Evolutionary conservation across 352 stramenopile genomes (phyloP).

Genomic region (Thraustochytrium sp.): DNA sequence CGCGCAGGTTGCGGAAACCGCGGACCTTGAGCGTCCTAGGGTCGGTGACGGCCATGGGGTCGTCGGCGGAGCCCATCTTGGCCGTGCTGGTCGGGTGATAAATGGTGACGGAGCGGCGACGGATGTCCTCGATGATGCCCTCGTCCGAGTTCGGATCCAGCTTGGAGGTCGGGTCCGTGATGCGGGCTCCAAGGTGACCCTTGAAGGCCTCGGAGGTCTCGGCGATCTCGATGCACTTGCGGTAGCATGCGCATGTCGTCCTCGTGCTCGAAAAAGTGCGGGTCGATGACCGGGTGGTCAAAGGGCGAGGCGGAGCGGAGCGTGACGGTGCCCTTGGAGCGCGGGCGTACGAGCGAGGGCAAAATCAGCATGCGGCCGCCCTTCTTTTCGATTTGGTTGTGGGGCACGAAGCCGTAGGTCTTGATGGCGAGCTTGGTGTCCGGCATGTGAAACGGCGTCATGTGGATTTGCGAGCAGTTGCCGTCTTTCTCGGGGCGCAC

Average conservation of each 20-base stretch:
- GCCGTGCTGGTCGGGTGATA: constrained; percentile 20
- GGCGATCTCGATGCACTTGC: constrained; percentile 13
- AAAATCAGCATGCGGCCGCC: neutral
- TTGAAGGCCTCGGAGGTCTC: neutral
- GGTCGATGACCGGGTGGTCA: constrained; percentile 28
- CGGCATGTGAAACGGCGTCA: neutral
- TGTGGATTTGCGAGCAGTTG: constrained; percentile 27
- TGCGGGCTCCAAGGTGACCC: neutral
- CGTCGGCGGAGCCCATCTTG: constrained; percentile 33
- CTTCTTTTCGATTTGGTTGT: neutral
- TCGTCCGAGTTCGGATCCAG: constrained; percentile 13
- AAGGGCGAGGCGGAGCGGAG: neutral
- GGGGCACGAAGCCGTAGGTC: constrained; percentile 8
- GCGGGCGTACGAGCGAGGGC: neutral
- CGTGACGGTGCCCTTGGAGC: neutral
- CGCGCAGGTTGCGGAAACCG: constrained; percentile 71
- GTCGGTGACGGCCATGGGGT: constrained; percentile 65
- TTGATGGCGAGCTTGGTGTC: neutral
- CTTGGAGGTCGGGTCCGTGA: neutral
- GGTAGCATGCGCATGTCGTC: constrained; percentile 20
- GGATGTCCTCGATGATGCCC: constrained; percentile 6
- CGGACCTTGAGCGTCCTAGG: constrained; percentile 67
- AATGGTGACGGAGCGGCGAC: neutral
- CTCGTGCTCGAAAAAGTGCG: neutral
- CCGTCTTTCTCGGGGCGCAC: constrained; percentile 4